Evolutionary conservation across 768 basidiomycete species (phyloP).

Genomic region (Mycena leptocephala): DNA sequence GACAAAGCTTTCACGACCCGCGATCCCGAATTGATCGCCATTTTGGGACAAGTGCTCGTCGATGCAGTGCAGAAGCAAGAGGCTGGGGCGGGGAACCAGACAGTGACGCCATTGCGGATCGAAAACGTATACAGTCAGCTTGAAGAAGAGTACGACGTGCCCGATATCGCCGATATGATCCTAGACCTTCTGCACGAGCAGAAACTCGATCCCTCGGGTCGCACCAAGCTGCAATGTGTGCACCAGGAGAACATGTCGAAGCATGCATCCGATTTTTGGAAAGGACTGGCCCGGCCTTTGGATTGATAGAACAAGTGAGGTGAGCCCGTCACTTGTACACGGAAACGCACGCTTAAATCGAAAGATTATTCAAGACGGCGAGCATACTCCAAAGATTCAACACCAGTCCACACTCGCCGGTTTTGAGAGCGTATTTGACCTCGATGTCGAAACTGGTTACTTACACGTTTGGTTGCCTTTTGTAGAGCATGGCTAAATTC

Average conservation of each 20-base stretch:
- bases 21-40: conserved; percentile 16
- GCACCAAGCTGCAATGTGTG: background rate
- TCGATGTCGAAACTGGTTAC: background rate
- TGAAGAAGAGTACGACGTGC: conserved; percentile 12
- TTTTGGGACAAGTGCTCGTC: conserved; percentile 10
- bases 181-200: background rate
- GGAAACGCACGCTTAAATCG: background rate
- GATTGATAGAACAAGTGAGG: background rate
- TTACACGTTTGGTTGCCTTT: background rate
- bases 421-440: background rate
- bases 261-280: conserved; percentile 24
- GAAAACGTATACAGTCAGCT: background rate
- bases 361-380: too few species aligned
- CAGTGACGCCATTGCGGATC: background rate
- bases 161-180: background rate
- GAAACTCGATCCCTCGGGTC: background rate
- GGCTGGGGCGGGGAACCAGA: background rate
- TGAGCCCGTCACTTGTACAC: background rate
- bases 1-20: conserved; percentile 25
- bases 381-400: background rate
- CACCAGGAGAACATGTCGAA: conserved; percentile 26
- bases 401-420: background rate
- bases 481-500: background rate
- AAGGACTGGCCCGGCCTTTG: conserved; percentile 5
- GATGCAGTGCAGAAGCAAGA: background rate